These are phyloP conservation scores for Sugiyamaella boreocaroliniensis DNA, from an alignment of 805 yeast species.

Conservation along the genomic window DNA sequence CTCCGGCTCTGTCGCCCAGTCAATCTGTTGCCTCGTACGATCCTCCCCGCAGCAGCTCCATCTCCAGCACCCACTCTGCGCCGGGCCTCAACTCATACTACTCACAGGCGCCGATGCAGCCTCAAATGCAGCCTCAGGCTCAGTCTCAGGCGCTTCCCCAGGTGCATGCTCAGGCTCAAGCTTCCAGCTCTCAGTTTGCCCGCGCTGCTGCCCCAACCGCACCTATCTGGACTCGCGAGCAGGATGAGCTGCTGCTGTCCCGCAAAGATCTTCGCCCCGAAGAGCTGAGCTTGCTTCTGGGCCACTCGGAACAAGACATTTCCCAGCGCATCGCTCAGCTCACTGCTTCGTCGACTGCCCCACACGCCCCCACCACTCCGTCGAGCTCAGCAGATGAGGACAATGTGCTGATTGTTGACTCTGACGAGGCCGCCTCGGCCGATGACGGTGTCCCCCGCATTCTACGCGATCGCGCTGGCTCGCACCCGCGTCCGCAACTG, in stretches of 20 bases:
- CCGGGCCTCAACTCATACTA: not conserved
- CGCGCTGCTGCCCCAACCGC: not conserved
- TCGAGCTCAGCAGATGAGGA: slow-evolving; percentile 1
- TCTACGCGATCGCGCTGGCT: slow-evolving; percentile 4
- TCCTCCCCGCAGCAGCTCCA: not conserved
- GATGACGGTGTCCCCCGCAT: slow-evolving; percentile 4
- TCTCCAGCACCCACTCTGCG: not conserved
- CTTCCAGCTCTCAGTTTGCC: slow-evolving; percentile 11
- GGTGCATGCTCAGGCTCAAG: slow-evolving; percentile 10
- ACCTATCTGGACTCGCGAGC: slow-evolving; percentile 48
- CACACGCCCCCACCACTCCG: not conserved
- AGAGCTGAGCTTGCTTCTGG: slow-evolving; percentile 63
- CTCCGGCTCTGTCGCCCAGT: not conserved
- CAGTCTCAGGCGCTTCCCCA: not conserved
- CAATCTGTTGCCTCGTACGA: not conserved
- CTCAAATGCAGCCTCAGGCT: slow-evolving; percentile 6
- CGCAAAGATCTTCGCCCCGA: slow-evolving; percentile 58
- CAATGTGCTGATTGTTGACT: slow-evolving; percentile 5
- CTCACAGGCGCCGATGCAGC: not conserved
- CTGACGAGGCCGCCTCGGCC: not conserved
- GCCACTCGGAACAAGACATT: slow-evolving; percentile 69
- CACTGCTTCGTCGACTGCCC: slow-evolving; percentile 1
- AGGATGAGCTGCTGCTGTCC: slow-evolving; percentile 58
- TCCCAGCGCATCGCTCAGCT: slow-evolving; percentile 10
- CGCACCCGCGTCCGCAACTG: slow-evolving; percentile 8